These are phyloP conservation scores for Penicillium coffeae DNA, from an alignment of 495 filamentous ascomycete species.

Conservation along the genomic window DNA sequence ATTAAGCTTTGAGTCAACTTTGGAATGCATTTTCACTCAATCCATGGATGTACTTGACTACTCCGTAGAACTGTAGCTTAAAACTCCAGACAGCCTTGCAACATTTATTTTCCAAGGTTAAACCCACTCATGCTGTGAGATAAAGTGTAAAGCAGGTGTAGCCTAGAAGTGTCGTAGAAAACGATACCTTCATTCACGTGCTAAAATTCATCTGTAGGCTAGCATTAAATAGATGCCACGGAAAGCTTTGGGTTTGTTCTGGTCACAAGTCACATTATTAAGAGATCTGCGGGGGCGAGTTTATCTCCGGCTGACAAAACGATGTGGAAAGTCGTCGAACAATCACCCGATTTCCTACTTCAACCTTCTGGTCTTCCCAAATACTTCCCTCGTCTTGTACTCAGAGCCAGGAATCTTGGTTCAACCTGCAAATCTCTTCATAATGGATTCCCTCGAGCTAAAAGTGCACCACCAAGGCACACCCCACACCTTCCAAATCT, in stretches of 20 bases:
- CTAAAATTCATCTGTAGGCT: neutral
- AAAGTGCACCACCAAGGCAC: constrained; percentile 60
- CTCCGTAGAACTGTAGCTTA: too few relatives aligned
- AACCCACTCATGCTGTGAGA: too few relatives aligned
- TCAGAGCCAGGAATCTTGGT: neutral
- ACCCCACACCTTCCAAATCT: constrained; percentile 65
- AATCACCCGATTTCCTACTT: neutral
- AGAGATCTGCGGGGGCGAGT: neutral
- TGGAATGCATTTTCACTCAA: too few relatives aligned
- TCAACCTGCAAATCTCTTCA: neutral
- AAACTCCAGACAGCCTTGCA: too few relatives aligned
- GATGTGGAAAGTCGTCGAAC: constrained; percentile 19
- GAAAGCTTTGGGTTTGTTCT: neutral
- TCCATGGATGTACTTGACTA: too few relatives aligned
- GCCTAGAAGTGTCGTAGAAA: too few relatives aligned
- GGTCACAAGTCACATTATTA: neutral
- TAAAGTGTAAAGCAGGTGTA: too few relatives aligned
- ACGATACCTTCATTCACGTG: too few relatives aligned
- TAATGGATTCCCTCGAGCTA: constrained; percentile 35
- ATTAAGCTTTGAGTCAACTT: too few relatives aligned
- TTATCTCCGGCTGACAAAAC: constrained; percentile 10
- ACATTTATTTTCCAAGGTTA: too few relatives aligned
- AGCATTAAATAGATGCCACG: neutral
- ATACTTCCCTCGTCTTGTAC: neutral
- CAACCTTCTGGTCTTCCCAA: neutral